These are phyloP conservation scores for Aspergillus bertholletiae DNA, from an alignment of 495 filamentous ascomycete species.

Conservation along the genomic window DNA sequence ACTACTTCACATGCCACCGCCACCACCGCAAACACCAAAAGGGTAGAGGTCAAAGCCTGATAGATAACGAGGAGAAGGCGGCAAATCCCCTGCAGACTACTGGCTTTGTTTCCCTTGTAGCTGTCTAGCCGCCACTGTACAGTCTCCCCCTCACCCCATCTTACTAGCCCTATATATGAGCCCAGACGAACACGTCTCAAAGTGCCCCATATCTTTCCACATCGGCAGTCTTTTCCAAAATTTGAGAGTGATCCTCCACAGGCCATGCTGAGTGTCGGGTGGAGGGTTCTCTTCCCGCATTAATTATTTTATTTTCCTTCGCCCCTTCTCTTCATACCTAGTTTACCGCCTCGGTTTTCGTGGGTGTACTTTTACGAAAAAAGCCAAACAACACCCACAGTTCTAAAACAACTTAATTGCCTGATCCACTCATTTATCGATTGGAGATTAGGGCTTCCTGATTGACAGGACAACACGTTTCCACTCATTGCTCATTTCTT, in stretches of 20 bases:
- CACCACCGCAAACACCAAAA: slow-evolving; percentile 1
- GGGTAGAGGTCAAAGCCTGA: neutral
- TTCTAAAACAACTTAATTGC: neutral
- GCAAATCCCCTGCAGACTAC: neutral
- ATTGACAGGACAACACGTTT: neutral
- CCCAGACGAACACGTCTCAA: slow-evolving; percentile 2
- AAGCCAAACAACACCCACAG: neutral
- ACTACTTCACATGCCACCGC: neutral
- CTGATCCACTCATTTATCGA: neutral
- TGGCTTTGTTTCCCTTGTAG: neutral
- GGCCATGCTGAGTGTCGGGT: neutral
- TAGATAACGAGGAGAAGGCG: neutral
- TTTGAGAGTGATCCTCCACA: neutral
- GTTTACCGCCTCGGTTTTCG: slow-evolving; percentile 3
- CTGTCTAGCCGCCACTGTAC: neutral
- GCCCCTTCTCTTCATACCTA: slow-evolving; percentile 4
- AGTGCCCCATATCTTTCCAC: neutral
- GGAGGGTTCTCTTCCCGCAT: neutral
- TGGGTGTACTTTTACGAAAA: neutral
- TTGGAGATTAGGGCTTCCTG: neutral
- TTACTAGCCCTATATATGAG: neutral
- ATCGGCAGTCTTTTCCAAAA: neutral
- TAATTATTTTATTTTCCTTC: neutral
- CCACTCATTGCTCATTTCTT: neutral
- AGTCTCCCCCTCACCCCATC: neutral